Evolutionary conservation across 2,329 filamentous ascomycete genomes (phyloP).

Genomic region (Shiraia sp.): DNA sequence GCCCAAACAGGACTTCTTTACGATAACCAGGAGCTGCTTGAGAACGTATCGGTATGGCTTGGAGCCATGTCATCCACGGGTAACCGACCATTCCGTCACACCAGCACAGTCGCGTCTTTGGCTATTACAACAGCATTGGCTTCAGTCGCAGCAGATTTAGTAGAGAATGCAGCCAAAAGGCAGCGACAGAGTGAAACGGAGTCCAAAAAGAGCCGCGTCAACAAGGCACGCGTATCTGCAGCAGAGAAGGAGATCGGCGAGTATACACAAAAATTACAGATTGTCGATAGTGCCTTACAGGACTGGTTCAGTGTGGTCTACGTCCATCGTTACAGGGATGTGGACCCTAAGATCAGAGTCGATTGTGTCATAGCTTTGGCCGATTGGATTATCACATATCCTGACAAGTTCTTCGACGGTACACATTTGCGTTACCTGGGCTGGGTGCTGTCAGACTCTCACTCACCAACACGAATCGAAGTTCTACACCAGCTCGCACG

Average conservation of each 20-base stretch:
- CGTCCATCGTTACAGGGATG: slow-evolving; percentile 91
- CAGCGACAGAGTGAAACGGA: slow-evolving; percentile 80
- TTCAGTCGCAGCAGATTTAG: slow-evolving; percentile 70
- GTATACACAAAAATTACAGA: slow-evolving; percentile 69
- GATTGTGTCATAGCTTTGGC: slow-evolving; percentile 88
- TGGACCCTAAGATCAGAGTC: slow-evolving; percentile 84
- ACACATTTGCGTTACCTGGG: slow-evolving; percentile 90
- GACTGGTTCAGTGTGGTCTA: slow-evolving; percentile 93
- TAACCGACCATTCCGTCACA: slow-evolving; percentile 90
- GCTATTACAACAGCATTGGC: slow-evolving; percentile 80
- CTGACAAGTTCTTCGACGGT: slow-evolving; percentile 87
- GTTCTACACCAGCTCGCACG: slow-evolving; percentile 80
- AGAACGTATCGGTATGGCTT: slow-evolving; percentile 89
- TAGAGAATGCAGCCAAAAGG: slow-evolving; percentile 72
- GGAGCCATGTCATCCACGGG: slow-evolving; percentile 86
- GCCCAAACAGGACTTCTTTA: slow-evolving; percentile 84
- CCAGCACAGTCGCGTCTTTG: slow-evolving; percentile 82
- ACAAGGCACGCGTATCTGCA: slow-evolving; percentile 75
- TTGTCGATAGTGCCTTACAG: slow-evolving; percentile 72
- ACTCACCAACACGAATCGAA: slow-evolving; percentile 75
- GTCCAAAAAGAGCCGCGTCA: slow-evolving; percentile 71
- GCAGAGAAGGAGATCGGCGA: slow-evolving; percentile 74
- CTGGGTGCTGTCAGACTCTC: slow-evolving; percentile 88
- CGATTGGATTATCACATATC: slow-evolving; percentile 83
- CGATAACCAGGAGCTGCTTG: slow-evolving; percentile 73